These are phyloP conservation scores for Wakefieldia striispora DNA, from an alignment of 768 basidiomycete genomes.

Conservation along the genomic window DNA sequence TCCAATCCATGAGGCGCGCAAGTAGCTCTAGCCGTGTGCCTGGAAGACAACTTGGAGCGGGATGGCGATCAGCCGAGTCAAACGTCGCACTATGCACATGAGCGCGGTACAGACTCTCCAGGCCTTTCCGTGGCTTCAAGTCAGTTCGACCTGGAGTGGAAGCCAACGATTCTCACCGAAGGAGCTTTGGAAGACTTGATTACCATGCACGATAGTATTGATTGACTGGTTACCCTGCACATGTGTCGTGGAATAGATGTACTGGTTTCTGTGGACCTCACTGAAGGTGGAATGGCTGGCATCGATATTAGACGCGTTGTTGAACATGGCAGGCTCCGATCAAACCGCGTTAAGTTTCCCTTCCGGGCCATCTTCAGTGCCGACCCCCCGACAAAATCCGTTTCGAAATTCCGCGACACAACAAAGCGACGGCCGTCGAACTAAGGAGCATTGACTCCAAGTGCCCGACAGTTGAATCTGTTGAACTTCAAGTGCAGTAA, in stretches of 20 bases:
- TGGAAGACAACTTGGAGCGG: constrained; percentile 19
- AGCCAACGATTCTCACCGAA: constrained; percentile 5
- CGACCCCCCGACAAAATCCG: too few relatives aligned
- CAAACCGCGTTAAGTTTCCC: too few relatives aligned
- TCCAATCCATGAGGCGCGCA: constrained; percentile 12
- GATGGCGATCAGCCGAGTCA: constrained; percentile 18
- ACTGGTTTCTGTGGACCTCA: constrained; percentile 18
- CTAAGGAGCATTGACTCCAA: too few relatives aligned
- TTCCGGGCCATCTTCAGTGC: too few relatives aligned
- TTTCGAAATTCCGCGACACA: too few relatives aligned
- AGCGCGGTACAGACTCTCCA: constrained; percentile 12
- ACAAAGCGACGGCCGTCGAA: too few relatives aligned
- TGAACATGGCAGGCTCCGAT: constrained; percentile 11
- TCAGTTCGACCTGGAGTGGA: not conserved
- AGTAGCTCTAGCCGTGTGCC: constrained; percentile 19
- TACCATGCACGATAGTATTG: constrained; percentile 18
- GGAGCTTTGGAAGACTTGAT: constrained; percentile 15
- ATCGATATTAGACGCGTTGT: constrained; percentile 17
- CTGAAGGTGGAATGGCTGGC: constrained; percentile 21
- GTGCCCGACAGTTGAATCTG: too few relatives aligned
- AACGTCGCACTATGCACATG: constrained; percentile 14
- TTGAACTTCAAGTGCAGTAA: too few relatives aligned
- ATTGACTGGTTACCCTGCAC: constrained; percentile 13
- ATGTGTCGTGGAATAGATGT: constrained; percentile 6
- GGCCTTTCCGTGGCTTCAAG: constrained; percentile 2